Base-by-base conservation (phyloP, 805 yeast genomes). In the Cyberlindnera galapagoensis region DNA sequence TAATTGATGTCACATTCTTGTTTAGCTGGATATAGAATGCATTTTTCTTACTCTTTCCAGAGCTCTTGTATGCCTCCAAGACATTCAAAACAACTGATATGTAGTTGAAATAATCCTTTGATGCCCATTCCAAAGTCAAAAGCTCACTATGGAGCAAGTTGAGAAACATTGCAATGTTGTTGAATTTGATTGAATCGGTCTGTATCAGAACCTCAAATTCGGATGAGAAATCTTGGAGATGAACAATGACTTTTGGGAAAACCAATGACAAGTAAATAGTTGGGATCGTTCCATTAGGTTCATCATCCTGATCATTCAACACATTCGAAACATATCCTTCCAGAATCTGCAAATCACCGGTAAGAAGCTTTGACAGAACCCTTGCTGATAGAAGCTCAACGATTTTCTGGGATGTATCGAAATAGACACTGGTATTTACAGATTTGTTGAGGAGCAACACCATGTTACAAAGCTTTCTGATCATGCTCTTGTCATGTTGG, bases 361-460 rank as follows among this genome's bases (percentile, higher is more conserved):
- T 47, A 27, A 51, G 40, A 1, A 49, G 26, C 31, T 51, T 59
- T 4, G 62, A 50, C 4, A 69, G 54, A 28, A 69, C 56, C 7
- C 62, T 49, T 10, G 56, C 49, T 2, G 70, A 48, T 5, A 70
- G 39, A 1, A 62, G 49, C 18, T 54, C 50, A 9, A 46, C 43
- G 15, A 67, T 46, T 23, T 52, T 54, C 4, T 58, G 54, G 19
- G 56, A 41, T 6, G 55, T 43, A n/a, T 42, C 44, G 20, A 42
- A 46, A 34, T 56, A 63, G 7, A 51, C 51, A 0, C 44, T 31
- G 0, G 56, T 43, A 35, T 59, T 57, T 31, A 56, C 56, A 1
- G 62, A 51, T 23, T 57, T 57, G 1, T 39, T 51, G 33, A 60
- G 27, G 1, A 61, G 48, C 9, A 58, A 28, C 4, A 54, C 33